Evolutionary conservation across 768 basidiomycete species (phyloP).

Genomic region (Mycena galericulata): DNA sequence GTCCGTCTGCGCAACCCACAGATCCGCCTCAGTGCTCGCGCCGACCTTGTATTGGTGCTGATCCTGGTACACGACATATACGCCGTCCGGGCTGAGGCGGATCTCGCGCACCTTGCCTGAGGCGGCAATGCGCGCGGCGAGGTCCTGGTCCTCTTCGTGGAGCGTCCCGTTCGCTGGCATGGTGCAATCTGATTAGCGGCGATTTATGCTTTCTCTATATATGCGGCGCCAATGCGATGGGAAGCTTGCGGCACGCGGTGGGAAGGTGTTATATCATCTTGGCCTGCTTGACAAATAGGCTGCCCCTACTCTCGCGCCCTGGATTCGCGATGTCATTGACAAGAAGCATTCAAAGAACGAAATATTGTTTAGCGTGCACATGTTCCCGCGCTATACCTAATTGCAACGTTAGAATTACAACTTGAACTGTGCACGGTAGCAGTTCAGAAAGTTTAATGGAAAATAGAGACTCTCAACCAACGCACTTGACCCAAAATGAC

Average conservation of each 20-base stretch:
- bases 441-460: no score
- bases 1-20: conserved; percentile 48
- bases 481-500: no score
- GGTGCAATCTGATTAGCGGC: not conserved
- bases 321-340: not conserved
- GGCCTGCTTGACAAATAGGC: conserved; percentile 11
- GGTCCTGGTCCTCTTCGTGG: conserved; percentile 20
- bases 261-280: not conserved
- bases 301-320: not conserved
- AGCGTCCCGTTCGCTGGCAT: not conserved
- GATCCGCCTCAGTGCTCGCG: conserved; percentile 38
- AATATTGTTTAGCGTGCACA: not conserved
- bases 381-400: conserved; percentile 18
- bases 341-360: not conserved
- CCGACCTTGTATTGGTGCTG: conserved; percentile 45
- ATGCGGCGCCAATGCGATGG: not conserved
- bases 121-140: conserved; percentile 42
- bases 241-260: not conserved
- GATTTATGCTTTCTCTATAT: not conserved
- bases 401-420: conserved; percentile 17
- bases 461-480: no score
- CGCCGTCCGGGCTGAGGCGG: conserved; percentile 47
- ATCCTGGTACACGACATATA: conserved; percentile 46
- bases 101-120: conserved; percentile 49
- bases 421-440: not conserved